A percentile compares a stretch with the other conserved stretches of the same genome.
These are phyloP conservation scores for Adansonia rubrostipa DNA, from an alignment of 441 rosid genomes.

Conservation along the genomic window DNA sequence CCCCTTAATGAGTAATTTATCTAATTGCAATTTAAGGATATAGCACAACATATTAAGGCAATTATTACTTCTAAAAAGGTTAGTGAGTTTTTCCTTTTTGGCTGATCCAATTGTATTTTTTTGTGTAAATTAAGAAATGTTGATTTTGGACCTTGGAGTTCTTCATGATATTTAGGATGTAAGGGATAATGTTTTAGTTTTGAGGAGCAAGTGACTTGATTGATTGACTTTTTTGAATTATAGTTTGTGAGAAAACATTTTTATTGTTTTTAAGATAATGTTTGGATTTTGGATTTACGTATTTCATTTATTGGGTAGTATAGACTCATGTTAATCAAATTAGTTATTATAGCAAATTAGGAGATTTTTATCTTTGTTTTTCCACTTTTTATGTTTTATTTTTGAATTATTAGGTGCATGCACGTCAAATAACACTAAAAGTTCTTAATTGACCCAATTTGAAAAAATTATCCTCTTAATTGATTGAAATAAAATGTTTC, in stretches of 20 bases:
- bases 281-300: neutral
- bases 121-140: neutral
- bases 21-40: too few relatives aligned
- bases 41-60: constrained; percentile 82
- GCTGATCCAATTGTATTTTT: neutral
- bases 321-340: neutral
- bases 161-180: neutral
- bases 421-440: too few relatives aligned
- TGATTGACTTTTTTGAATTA: neutral
- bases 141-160: neutral
- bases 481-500: too few relatives aligned
- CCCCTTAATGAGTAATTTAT: too few relatives aligned
- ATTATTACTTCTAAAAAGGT: constrained; percentile 95
- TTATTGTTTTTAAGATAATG: neutral
- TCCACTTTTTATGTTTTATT: too few relatives aligned
- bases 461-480: too few relatives aligned
- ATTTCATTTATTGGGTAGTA: too few relatives aligned
- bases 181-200: neutral
- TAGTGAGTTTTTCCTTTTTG: constrained; percentile 24
- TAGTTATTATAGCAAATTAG: too few relatives aligned
- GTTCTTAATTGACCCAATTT: too few relatives aligned
- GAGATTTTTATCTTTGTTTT: too few relatives aligned
- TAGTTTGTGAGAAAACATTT: neutral
- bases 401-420: too few relatives aligned
- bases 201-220: neutral